Evolutionary conservation across 495 filamentous ascomycete species (phyloP).

Genomic region (Trichoderma parareesei): DNA sequence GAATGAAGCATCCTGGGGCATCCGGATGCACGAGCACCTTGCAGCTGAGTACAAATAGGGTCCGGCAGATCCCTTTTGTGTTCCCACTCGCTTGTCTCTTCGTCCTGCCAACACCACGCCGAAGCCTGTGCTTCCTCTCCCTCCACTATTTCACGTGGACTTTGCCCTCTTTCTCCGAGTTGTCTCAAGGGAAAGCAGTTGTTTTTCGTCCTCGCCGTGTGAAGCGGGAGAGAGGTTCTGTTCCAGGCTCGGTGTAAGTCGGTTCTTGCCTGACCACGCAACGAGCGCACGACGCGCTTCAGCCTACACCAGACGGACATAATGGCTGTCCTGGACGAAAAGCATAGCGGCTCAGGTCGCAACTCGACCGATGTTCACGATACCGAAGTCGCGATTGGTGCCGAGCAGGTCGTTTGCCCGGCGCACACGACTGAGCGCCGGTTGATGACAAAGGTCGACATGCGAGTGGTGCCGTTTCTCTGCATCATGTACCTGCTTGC

Average conservation of each 20-base stretch:
- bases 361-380: conserved; percentile 1
- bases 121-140: conserved; percentile 6
- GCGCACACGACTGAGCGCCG: conserved; percentile 47
- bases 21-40: neutral
- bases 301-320: neutral
- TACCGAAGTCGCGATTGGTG: neutral
- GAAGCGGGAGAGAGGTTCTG: neutral
- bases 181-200: neutral
- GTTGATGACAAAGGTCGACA: conserved; percentile 70
- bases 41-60: conserved; percentile 4
- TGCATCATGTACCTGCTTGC: conserved; percentile 79
- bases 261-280: neutral
- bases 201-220: neutral
- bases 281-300: neutral
- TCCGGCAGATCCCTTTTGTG: neutral
- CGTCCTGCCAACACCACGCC: neutral
- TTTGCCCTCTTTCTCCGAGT: neutral
- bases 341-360: conserved; percentile 1
- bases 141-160: conserved; percentile 6
- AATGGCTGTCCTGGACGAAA: neutral
- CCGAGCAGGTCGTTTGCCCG: conserved; percentile 10
- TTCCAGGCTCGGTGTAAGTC: neutral
- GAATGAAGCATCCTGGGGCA: neutral
- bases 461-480: conserved; percentile 71
- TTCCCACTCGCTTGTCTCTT: conserved; percentile 6